Evolutionary conservation across 139 green algal species (phyloP).

Genomic region (Medakamo hakoo): DNA sequence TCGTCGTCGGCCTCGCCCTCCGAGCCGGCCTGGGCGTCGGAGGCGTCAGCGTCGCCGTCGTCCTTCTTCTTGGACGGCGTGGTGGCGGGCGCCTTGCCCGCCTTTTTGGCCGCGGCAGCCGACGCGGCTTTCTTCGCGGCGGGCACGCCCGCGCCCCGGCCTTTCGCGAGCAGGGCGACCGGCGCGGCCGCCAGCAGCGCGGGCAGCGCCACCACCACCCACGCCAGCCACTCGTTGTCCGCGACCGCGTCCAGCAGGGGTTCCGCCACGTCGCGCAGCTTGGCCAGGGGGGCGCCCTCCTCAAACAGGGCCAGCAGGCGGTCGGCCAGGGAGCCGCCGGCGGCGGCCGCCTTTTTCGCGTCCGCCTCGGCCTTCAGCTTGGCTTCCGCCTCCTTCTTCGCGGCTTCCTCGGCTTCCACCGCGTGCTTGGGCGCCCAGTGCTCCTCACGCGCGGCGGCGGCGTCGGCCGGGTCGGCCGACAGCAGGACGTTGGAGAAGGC

Average conservation of each 20-base stretch:
- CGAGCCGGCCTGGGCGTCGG: neutral
- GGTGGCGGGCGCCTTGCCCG: no score
- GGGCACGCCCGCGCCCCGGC: no score
- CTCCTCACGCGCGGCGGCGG: neutral
- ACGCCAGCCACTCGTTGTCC: neutral
- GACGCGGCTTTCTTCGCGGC: no score
- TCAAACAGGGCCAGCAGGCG: neutral
- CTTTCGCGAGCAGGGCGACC: neutral
- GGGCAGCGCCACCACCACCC: neutral
- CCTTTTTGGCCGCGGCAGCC: no score
- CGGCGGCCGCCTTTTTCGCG: neutral
- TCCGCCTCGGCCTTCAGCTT: conserved; percentile 6
- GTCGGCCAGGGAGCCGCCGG: neutral
- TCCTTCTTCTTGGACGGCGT: neutral
- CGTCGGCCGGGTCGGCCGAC: conserved; percentile 22
- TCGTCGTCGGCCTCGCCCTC: neutral
- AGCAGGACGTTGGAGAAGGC: conserved; percentile 75
- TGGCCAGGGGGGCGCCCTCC: neutral
- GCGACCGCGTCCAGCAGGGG: neutral
- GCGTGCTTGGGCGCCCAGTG: conserved; percentile 1
- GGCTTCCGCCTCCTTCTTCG: conserved; percentile 6
- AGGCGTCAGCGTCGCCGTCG: neutral
- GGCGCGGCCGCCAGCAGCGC: neutral
- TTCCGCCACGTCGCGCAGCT: neutral
- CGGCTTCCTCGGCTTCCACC: neutral